Evolutionary conservation across 164 flowering plant genomes (phyloP).

Genomic region (Euptelea pleiosperma): DNA sequence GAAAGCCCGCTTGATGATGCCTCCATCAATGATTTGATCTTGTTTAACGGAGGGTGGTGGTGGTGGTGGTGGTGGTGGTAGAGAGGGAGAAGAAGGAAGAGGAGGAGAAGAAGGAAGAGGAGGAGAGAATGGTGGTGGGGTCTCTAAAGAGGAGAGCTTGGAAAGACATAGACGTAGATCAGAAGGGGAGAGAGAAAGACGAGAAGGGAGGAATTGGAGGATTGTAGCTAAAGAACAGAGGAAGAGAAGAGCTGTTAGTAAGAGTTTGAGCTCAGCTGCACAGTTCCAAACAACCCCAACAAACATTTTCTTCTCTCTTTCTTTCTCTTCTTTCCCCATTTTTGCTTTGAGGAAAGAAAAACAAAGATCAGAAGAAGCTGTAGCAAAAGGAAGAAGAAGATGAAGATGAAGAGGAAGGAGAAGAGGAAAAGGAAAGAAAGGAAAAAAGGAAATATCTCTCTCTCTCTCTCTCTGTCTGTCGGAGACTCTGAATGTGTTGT

Average conservation of each 20-base stretch:
- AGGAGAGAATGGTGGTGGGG: too few relatives aligned
- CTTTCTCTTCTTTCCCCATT: conserved; percentile 30
- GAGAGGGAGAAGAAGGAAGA: conserved; percentile 9
- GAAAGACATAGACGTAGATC: conserved; percentile 49
- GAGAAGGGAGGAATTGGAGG: conserved; percentile 53
- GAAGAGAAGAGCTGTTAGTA: conserved; percentile 44
- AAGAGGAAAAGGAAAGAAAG: too few relatives aligned
- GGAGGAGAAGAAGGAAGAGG: conserved; percentile 17
- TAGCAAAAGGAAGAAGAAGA: too few relatives aligned
- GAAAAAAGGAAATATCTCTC: too few relatives aligned
- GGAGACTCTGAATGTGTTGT: too few relatives aligned
- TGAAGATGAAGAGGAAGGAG: too few relatives aligned
- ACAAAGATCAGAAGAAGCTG: too few relatives aligned
- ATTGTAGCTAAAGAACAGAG: conserved; percentile 44
- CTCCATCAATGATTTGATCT: conserved; percentile 31
- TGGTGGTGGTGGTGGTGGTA: conserved; percentile 15
- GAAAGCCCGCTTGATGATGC: conserved; percentile 54
- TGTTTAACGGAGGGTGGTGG: conserved; percentile 14
- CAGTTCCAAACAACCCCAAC: conserved; percentile 60
- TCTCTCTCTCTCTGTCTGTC: too few relatives aligned
- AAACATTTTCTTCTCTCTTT: conserved; percentile 38
- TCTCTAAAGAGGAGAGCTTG: too few relatives aligned
- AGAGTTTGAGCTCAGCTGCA: conserved; percentile 59
- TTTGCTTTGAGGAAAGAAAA: too few relatives aligned
- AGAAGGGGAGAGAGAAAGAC: conserved; percentile 41